Evolutionary conservation across 1,139 yeast genomes (phyloP).

Genomic region (Saccharomyces hybrid): DNA sequence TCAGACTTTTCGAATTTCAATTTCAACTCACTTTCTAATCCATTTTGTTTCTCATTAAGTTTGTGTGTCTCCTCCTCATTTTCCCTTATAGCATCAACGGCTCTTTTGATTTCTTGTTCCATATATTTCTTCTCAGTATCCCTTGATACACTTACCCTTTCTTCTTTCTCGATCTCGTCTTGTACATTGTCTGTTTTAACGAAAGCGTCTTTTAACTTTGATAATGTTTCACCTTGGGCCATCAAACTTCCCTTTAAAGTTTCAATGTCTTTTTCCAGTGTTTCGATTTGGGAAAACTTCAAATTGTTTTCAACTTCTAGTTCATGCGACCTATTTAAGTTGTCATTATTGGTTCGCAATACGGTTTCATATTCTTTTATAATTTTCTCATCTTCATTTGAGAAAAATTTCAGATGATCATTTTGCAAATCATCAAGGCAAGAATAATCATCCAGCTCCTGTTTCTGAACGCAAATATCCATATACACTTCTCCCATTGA

Average conservation of each 20-base stretch:
- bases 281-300: conserved; percentile 36
- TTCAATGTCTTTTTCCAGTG: conserved; percentile 33
- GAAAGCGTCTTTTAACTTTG: conserved; percentile 20
- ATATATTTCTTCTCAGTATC: conserved; percentile 58
- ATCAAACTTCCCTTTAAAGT: conserved; percentile 25
- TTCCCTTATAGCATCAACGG: conserved; percentile 48
- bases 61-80: conserved; percentile 36
- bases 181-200: conserved; percentile 38
- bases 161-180: conserved; percentile 36
- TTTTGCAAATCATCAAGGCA: conserved; percentile 18
- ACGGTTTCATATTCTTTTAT: conserved; percentile 16
- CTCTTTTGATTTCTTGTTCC: conserved; percentile 55
- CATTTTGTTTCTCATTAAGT: conserved; percentile 22
- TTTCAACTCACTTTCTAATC: conserved; percentile 31
- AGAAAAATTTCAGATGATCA: conserved; percentile 21
- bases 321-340: conserved; percentile 18
- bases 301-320: conserved; percentile 34
- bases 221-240: conserved; percentile 22
- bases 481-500: conserved; percentile 33
- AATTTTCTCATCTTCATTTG: conserved; percentile 18
- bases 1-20: conserved; percentile 11
- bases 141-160: conserved; percentile 35
- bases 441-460: conserved; percentile 28
- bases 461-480: conserved; percentile 24
- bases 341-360: conserved; percentile 10